Evolutionary conservation across 1,284 basidiomycete species (phyloP).

Genomic region (Puccinia coronata): DNA sequence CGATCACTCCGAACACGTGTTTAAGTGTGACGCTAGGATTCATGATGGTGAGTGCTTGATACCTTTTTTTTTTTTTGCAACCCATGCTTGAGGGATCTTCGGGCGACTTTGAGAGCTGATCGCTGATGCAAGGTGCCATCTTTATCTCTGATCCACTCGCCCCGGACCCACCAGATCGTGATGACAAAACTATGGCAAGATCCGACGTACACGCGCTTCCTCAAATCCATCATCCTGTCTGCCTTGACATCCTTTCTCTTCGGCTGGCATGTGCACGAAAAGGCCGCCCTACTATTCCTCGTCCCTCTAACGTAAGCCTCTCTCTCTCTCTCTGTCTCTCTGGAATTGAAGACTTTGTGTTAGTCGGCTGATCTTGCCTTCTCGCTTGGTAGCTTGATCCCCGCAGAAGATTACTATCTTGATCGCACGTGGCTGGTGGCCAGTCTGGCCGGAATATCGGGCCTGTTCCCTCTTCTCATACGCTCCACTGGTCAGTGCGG

Average conservation of each 20-base stretch:
- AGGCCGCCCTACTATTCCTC: constrained; percentile 82
- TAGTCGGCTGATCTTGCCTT: neutral
- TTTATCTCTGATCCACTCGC: neutral
- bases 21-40: constrained; percentile 75
- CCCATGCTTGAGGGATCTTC: too few relatives aligned
- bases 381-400: constrained; percentile 68
- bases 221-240: constrained; percentile 79
- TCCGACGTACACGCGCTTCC: constrained; percentile 82
- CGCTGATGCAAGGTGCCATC: neutral
- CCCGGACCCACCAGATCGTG: constrained; percentile 68
- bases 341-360: neutral
- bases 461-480: constrained; percentile 84
- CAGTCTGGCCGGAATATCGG: constrained; percentile 77
- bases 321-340: constrained; percentile 22
- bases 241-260: constrained; percentile 90
- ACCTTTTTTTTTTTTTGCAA: too few relatives aligned
- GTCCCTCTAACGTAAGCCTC: constrained; percentile 75
- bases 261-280: constrained; percentile 98
- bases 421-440: constrained; percentile 81
- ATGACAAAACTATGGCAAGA: constrained; percentile 77
- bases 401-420: constrained; percentile 75
- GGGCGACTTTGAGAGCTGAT: constrained; percentile 44
- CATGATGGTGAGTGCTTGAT: constrained; percentile 65
- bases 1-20: constrained; percentile 77
- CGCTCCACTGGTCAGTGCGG: constrained; percentile 71